A percentile compares a stretch with the other conserved stretches of the same genome.
These are phyloP conservation scores for Centaurea solstitialis DNA, from an alignment of 129 eudicot genomes.

Conservation along the genomic window DNA sequence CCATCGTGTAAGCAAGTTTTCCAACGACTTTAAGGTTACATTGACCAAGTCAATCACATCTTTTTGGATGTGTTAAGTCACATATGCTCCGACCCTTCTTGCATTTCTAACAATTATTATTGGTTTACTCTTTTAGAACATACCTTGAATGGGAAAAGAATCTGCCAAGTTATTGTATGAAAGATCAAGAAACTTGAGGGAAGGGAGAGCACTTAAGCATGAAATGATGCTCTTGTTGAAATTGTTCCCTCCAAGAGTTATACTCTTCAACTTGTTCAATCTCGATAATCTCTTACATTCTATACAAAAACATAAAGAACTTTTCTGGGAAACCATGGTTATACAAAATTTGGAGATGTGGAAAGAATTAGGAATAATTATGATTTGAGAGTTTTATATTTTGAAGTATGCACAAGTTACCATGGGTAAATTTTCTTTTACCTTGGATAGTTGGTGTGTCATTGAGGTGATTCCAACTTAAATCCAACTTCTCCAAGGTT, in stretches of 20 bases:
- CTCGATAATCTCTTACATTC: slow-evolving; percentile 14
- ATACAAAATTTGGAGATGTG: neutral
- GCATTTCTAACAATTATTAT: too few relatives aligned
- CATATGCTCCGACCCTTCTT: too few relatives aligned
- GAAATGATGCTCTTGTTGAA: slow-evolving; percentile 23
- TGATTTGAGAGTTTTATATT: neutral
- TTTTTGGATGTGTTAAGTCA: too few relatives aligned
- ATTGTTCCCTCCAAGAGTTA: neutral
- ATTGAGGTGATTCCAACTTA: neutral
- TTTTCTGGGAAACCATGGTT: neutral
- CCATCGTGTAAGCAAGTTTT: too few relatives aligned
- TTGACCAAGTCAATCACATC: too few relatives aligned
- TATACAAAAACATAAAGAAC: neutral
- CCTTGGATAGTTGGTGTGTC: slow-evolving; percentile 11
- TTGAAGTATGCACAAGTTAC: neutral
- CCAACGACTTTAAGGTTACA: too few relatives aligned
- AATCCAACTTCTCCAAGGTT: slow-evolving; percentile 19
- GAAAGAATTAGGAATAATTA: neutral
- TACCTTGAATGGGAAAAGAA: slow-evolving; percentile 5
- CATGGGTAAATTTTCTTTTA: neutral
- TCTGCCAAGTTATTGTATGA: neutral
- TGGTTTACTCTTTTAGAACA: neutral
- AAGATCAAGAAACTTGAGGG: slow-evolving; percentile 23
- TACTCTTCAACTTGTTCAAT: slow-evolving; percentile 19
- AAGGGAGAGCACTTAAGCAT: slow-evolving; percentile 23